phyloP scores from a whole-genome alignment of 2,329 filamentous ascomycete species.

The Amauroascus niger region DNA sequence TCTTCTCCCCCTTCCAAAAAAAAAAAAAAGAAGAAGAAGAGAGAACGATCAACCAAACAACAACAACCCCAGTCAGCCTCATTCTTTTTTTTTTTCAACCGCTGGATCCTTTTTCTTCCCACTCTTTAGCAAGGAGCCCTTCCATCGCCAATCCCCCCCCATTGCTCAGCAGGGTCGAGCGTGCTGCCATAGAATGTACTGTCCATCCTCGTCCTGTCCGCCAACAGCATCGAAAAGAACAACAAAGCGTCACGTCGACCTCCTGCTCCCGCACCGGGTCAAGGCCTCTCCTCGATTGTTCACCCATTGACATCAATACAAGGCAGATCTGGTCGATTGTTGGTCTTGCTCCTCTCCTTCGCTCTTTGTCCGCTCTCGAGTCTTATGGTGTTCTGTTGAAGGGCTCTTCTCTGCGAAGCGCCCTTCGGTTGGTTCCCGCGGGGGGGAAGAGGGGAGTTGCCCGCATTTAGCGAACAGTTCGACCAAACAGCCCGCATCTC shows the following conservation, averaged over 20 bases:
- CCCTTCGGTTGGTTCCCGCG: background rate
- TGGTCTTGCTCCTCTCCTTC: background rate
- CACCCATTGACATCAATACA: conserved; percentile 1
- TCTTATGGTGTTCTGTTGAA: background rate
- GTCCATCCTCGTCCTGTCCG: conserved; percentile 5
- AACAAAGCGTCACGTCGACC: conserved; percentile 2
- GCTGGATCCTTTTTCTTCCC: background rate
- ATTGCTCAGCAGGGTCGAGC: background rate
- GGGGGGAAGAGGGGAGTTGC: no score
- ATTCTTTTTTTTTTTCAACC: background rate
- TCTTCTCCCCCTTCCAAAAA: no score
- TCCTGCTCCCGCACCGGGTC: conserved; percentile 1
- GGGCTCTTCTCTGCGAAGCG: background rate
- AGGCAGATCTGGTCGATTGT: background rate
- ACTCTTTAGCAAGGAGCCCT: background rate
- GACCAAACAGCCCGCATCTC: background rate
- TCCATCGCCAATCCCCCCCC: background rate
- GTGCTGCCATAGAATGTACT: conserved; percentile 11
- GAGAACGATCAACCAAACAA: no score
- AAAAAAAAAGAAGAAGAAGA: background rate
- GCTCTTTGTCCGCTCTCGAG: background rate
- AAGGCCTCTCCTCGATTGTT: conserved; percentile 1
- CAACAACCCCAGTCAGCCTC: conserved; percentile 8
- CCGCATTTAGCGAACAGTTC: no score
- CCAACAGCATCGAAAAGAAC: conserved; percentile 9